Evolutionary conservation across 2,329 filamentous ascomycete species (phyloP), one percentile per base, ranked within the genome.

Genomic region (Chrysosporium keratinophilum): DNA sequence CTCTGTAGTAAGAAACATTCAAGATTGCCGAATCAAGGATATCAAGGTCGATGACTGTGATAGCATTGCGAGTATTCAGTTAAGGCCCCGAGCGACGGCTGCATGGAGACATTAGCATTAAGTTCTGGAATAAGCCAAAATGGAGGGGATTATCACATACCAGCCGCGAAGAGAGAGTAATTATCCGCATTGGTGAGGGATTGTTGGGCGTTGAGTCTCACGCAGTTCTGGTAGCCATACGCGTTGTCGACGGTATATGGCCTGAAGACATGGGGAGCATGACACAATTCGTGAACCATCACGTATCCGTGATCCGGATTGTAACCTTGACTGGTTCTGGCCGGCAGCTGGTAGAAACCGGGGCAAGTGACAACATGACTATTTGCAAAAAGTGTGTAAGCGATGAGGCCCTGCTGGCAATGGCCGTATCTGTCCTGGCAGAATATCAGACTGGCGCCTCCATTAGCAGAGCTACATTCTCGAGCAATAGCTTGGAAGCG

Each of bases 101-200:
- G 14, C 33, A 35, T 35, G 14, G 7, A 35, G 33, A 35, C 14
- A 35, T 35, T 35, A 35, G 33, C 14, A 35, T 35, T 6, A 14
- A 14, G 14, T 14, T 7, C 14, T 7, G 33, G 14, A 35, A 35
- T 35, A 35, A 35, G 40, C 7, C 19, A 10, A 23, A 23, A 23
- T 5, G 19, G 12, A 19, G 6, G 12, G 19, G 42, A 23, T 47
- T 14, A n/a, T 40, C 44, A 64, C 63, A 56, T 56, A 67, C 66
- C 75, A 59, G 79, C 78, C 15, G 78, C 74, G 60, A 74, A 79
- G 23, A 79, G 66, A 3, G 76, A 74, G 61, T 74, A 84, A 0
- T 76, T 78, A 63, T 86, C 83, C n/a, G 83, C 83, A 58, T 86
- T 83, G 61, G 75, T 71, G 7, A 85, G 63, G 48, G 81, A 81